Evolutionary conservation across 345 rosid species (phyloP), one percentile per base, ranked within the genome.

Genomic region (Eucalyptus erythrocorys): DNA sequence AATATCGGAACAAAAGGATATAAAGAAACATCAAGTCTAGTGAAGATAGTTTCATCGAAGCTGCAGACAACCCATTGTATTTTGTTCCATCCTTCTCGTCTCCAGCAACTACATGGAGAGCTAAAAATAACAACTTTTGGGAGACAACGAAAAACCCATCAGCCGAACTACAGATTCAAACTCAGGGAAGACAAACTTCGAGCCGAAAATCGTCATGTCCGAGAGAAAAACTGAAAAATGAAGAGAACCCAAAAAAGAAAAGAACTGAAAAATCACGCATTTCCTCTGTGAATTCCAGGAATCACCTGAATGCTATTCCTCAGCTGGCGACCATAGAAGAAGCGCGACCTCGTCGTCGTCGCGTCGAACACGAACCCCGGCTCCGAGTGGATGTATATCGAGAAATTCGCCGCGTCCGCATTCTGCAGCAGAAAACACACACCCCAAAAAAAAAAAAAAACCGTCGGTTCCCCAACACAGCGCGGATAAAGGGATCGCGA

Each of bases 361-460:
- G 94, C 96, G 90, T 97, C 96, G 90, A 98, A 95, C 55, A 93
- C 92, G 85, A 95, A 95, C 10, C 97, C 98, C 26, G 99, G 99
- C 86, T 88, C 89, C 57, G 99, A 95, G 91, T 97, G 99, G 43
- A 97, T 51, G 91, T 91, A 92, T 71, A 98, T 90, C 27, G 99
- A 95, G 93, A 95, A 96, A 59, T 93, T 94, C 22, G 88, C 93
- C 91, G 71, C 91, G 89, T 95, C 96, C 86, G 91, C 97, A 68
- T 89, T 92, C 99, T 97, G 91, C 61, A 86, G 88, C 64, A 61
- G n/a, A 76, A 12, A 86, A 87, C 51, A 4, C 19, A 84, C 37
- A 6, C 68, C 14, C 32, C 5, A 27, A 27, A 59, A 59, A 2
- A 57, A 24, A 49, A 49, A 49, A 15, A 6, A 26, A 30, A 53